Evolutionary conservation across 805 yeast genomes (phyloP), one percentile per base, ranked within the genome.

Genomic region (Cyberlindnera misumaiensis): DNA sequence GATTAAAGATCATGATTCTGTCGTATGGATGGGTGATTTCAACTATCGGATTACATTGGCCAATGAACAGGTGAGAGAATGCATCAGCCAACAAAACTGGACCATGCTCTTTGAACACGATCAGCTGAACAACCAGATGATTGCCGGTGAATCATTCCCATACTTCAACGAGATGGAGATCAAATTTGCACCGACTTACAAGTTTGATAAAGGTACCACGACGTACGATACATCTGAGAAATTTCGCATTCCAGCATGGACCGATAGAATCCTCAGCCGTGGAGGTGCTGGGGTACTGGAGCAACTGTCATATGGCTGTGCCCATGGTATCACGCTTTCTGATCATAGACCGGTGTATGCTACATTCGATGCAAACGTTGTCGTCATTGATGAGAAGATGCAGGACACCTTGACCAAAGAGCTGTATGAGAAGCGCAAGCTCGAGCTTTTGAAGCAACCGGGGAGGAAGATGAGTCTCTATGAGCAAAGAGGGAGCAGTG

Each of bases 161-260:
- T 80, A 75, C 47, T 93, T 81, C 58, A 75, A 77, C 45, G 99
- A 93, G 61, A 75, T 78, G 68, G 82, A 75, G 36, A 83, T 93
- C 32, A 65, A 63, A 14, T 90, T 93, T 52, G 72, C 82, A 7
- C 99, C 99, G 5, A 93, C 99, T 0, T 93, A 93, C 62, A 93
- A 93, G 56, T 93, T 82, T 58, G 95, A 93, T 56, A 83, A 85
- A 35, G 94, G 95, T 4, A 82, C 95, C 0, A 75, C 73, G 34
- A 62, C 55, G 3, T 93, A 89, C 56, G 99, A 93, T 58, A 74
- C 95, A 0, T 80, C 94, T 30, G 97, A 90, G 52, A 93, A 93
- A 60, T 80, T 79, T 59, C 74, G 99, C 45, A 79, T 85, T 11
- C 99, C 98, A 1, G 94, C 98, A 0, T 93, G 98, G 98, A 89